Conservation (phyloP, 2,329 filamentous ascomycete genomes). For the Diaporthe helianthi region DNA sequence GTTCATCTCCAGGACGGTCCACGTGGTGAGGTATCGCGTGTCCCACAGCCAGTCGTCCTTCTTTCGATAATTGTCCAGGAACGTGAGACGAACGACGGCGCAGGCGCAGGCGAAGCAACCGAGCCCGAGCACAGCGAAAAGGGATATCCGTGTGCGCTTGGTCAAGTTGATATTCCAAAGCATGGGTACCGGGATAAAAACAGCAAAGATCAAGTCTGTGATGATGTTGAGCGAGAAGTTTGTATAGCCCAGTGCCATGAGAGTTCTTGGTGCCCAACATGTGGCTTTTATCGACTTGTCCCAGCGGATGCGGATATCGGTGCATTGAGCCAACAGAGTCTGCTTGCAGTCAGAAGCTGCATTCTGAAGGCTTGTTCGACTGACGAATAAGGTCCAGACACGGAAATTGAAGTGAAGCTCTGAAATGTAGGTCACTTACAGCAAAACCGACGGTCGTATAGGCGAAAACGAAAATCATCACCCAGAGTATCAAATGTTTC, state of each 20-base stretch:
- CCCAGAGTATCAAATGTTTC: conserved; percentile 44
- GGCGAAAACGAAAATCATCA: conserved; percentile 47
- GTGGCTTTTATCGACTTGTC: conserved; percentile 46
- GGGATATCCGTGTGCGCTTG: conserved; percentile 39
- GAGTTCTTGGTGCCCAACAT: conserved; percentile 50
- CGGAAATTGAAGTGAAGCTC: neutral
- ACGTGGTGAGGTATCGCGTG: conserved; percentile 41
- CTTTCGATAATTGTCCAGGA: conserved; percentile 38
- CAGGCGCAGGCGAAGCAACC: conserved; percentile 41
- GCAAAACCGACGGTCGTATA: conserved; percentile 48
- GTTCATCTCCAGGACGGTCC: conserved; percentile 41
- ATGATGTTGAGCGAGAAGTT: conserved; percentile 47
- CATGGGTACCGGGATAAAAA: conserved; percentile 42
- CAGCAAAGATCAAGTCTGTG: conserved; percentile 41
- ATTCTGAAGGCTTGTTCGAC: neutral
- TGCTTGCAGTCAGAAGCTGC: conserved; percentile 29
- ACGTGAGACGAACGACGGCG: conserved; percentile 41
- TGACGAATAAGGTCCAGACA: neutral
- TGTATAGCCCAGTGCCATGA: conserved; percentile 52
- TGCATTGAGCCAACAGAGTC: conserved; percentile 57
- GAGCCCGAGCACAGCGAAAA: conserved; percentile 39
- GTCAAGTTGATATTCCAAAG: conserved; percentile 43
- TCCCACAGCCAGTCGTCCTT: conserved; percentile 42
- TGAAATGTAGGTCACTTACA: conserved; percentile 37
- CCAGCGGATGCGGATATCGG: conserved; percentile 54